These are phyloP conservation scores for Cytospora schulzeri DNA, from an alignment of 2,329 filamentous ascomycete genomes.

Conservation along the genomic window DNA sequence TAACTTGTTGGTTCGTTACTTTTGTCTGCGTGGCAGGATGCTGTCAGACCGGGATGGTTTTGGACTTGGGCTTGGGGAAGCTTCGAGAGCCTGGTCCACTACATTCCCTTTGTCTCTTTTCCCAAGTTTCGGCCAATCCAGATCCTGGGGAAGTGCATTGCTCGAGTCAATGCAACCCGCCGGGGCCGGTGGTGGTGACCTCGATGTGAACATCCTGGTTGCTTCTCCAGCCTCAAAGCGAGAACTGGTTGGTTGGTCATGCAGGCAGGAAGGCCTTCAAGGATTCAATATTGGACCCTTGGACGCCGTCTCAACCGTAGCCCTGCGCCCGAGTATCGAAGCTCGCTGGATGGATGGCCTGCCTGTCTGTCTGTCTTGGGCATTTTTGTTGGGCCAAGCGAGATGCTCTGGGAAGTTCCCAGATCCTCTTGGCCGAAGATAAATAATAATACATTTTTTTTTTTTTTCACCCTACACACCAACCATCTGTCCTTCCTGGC, in stretches of 20 bases:
- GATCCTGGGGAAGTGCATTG: background rate
- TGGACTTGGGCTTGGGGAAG: too few species aligned
- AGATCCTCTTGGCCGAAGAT: background rate
- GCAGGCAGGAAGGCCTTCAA: background rate
- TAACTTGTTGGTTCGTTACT: background rate
- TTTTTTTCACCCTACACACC: too few species aligned
- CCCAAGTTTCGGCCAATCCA: background rate
- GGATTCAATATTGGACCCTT: background rate
- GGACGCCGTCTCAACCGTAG: background rate
- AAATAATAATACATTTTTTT: background rate
- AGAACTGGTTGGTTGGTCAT: background rate
- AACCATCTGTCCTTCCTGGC: too few species aligned
- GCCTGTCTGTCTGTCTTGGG: background rate
- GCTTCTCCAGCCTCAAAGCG: background rate
- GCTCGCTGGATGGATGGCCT: background rate
- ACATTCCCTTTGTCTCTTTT: background rate
- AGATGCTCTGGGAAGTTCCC: background rate
- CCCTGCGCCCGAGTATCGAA: background rate
- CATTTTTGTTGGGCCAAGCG: background rate
- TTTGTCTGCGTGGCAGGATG: too few species aligned
- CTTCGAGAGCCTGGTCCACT: too few species aligned
- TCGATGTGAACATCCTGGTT: background rate
- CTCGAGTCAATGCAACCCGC: background rate
- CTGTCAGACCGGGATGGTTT: too few species aligned
- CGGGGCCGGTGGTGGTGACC: background rate